phyloP scores from a whole-genome alignment of 2,329 filamentous ascomycete genomes.

The Colletotrichum brevisporum region DNA sequence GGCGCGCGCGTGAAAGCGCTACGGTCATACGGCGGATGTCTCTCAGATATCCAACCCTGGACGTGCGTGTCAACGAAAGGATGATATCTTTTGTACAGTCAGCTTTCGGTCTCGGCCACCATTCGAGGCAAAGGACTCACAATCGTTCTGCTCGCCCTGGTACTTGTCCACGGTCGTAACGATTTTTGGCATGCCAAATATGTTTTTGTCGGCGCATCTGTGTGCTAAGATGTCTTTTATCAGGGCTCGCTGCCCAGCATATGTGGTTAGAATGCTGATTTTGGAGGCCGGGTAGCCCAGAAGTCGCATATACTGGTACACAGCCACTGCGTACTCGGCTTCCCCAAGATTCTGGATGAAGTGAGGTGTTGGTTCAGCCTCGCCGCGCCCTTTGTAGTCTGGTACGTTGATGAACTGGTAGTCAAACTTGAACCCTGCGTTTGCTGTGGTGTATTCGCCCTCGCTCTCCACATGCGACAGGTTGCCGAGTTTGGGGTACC shows the following conservation, averaged over 20 bases:
- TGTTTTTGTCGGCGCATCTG: constrained; percentile 83
- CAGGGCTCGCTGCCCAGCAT: constrained; percentile 90
- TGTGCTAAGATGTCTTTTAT: constrained; percentile 89
- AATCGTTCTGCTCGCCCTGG: constrained; percentile 99
- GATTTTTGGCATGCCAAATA: constrained; percentile 91
- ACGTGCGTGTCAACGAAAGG: constrained; percentile 91
- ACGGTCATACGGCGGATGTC: constrained; percentile 95
- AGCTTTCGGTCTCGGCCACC: constrained; percentile 36
- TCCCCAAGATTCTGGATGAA: constrained; percentile 98
- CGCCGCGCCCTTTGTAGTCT: constrained; percentile 91
- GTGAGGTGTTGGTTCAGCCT: constrained; percentile 90
- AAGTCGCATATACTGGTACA: constrained; percentile 97
- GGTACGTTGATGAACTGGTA: constrained; percentile 97
- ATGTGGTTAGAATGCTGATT: constrained; percentile 93
- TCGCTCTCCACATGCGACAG: constrained; percentile 79
- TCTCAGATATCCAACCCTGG: constrained; percentile 90
- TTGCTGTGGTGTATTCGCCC: constrained; percentile 83
- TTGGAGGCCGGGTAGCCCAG: constrained; percentile 88
- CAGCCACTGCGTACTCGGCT: constrained; percentile 94
- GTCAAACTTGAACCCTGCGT: constrained; percentile 92
- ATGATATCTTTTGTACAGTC: constrained; percentile 81
- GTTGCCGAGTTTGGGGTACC: constrained; percentile 85
- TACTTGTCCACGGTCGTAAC: constrained; percentile 99
- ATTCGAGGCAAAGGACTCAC: constrained; percentile 67
- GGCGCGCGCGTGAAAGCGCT: constrained; percentile 89